Base-by-base conservation (phyloP, 164 flowering plant genomes). In the Vitis rotundifolia region DNA sequence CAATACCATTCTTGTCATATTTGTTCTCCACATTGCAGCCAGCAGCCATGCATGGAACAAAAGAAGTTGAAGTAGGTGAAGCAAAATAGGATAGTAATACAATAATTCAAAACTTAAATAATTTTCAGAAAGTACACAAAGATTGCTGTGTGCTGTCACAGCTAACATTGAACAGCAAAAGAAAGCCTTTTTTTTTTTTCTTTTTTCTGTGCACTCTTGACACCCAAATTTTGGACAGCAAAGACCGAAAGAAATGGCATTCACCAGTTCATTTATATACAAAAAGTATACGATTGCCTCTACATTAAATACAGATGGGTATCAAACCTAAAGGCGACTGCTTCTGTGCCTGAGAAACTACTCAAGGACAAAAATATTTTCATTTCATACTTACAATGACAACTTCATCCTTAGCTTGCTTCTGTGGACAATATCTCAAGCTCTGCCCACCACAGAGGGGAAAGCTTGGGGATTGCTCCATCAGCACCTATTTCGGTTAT, bases 391-490 rank as follows among this genome's bases (percentile, higher is more conserved):
- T 50, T 66, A 49, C 63, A 72, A 19, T 15, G 18, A 13, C 11
- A 62, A 37, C 60, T 61, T 70, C 68, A 16, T 13, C 28, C 29
- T 68, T 75, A 81, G 52, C 58, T 78, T 58, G 81, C 84, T 8
- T 85, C 87, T 1, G 82, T 64, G 1, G 98, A 88, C 64, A 84
- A 28, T 64, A 92, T 81, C 75, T 92, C 97, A 63, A 92, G 90
- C 74, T 92, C 97, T 19, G 95, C 97, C 97, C 97, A 92, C 97
- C 97, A 92, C 59, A 92, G 87, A 44, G 95, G 97, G 28, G 97
- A 90, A 15, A 84, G 75, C 64, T 69, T 87, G 2, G 93, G 91
- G 22, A 72, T 67, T 61, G 94, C 92, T 66, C 72, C 87, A 59
- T 92, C 90, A 0, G 87, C 89, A n/a, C 77, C 69, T 58, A 92